Evolutionary conservation across 345 rosid species (phyloP).

Genomic region (Cardamine chenopodiifolia): DNA sequence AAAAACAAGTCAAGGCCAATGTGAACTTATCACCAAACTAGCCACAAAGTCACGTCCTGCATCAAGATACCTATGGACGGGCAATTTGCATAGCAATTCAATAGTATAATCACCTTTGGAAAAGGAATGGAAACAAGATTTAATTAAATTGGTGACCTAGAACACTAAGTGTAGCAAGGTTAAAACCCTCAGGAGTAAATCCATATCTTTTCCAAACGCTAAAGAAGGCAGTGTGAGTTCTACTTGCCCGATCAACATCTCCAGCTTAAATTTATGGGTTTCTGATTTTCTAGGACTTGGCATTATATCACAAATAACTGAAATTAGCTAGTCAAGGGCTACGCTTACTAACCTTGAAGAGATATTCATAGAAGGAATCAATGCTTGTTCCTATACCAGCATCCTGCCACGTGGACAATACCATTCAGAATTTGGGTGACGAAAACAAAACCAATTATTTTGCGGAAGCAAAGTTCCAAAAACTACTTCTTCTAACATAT

Average conservation of each 20-base stretch:
- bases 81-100: not conserved
- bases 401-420: constrained; percentile 67
- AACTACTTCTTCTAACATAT: too few relatives aligned
- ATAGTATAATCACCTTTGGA: not conserved
- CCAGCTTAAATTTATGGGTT: constrained; percentile 98
- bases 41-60: constrained; percentile 97
- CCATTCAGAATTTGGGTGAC: constrained; percentile 23
- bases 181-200: constrained; percentile 95
- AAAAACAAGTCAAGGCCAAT: constrained; percentile 23
- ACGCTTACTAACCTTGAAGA: constrained; percentile 71
- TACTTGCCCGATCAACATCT: constrained; percentile 92
- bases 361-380: constrained; percentile 98
- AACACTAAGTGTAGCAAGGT: constrained; percentile 77
- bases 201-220: constrained; percentile 96
- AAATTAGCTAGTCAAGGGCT: too few relatives aligned
- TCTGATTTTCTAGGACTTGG: too few relatives aligned
- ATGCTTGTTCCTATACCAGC: constrained; percentile 99
- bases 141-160: constrained; percentile 53
- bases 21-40: too few relatives aligned
- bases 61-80: constrained; percentile 50
- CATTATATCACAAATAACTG: too few relatives aligned
- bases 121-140: not conserved
- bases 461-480: not conserved
- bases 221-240: constrained; percentile 95
- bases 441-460: not conserved